These are phyloP conservation scores for Didymella pomorum DNA, from an alignment of 2,329 filamentous ascomycete species.

Conservation along the genomic window DNA sequence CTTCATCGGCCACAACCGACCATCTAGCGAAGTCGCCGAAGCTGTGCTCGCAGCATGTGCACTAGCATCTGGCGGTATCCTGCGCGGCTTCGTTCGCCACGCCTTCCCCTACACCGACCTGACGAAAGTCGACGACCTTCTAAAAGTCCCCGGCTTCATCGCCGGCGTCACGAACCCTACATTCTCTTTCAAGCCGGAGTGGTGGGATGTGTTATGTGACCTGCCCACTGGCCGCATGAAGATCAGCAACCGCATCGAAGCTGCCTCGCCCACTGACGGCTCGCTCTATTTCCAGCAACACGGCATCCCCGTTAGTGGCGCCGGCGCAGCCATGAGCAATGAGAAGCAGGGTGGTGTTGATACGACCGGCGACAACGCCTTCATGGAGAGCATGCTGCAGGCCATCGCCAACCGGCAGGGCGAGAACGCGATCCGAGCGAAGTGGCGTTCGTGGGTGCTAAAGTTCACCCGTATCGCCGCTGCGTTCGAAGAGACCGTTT, in stretches of 20 bases:
- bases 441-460: slow-evolving; percentile 93
- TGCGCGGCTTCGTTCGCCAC: slow-evolving; percentile 92
- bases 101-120: slow-evolving; percentile 98
- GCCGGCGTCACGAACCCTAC: slow-evolving; percentile 97
- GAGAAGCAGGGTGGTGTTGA: slow-evolving; percentile 61
- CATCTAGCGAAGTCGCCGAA: slow-evolving; percentile 94
- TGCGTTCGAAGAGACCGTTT: slow-evolving; percentile 94
- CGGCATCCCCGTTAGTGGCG: slow-evolving; percentile 41
- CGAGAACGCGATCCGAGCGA: slow-evolving; percentile 84
- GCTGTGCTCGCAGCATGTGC: slow-evolving; percentile 98
- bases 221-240: slow-evolving; percentile 91
- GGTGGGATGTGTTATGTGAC: slow-evolving; percentile 98
- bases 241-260: slow-evolving; percentile 88
- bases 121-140: slow-evolving; percentile 94
- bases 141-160: slow-evolving; percentile 97
- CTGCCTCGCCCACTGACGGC: slow-evolving; percentile 82
- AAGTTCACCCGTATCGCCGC: slow-evolving; percentile 93
- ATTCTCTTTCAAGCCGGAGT: slow-evolving; percentile 92
- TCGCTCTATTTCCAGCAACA: slow-evolving; percentile 86
- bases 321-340: slow-evolving; percentile 23
- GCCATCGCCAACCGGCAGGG: slow-evolving; percentile 88
- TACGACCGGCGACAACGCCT: slow-evolving; percentile 83
- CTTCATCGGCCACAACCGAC: slow-evolving; percentile 93
- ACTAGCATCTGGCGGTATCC: slow-evolving; percentile 87
- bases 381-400: slow-evolving; percentile 85